Evolutionary conservation across 108 stramenopile species (phyloP).

Genomic region (Nitzschia sp.): DNA sequence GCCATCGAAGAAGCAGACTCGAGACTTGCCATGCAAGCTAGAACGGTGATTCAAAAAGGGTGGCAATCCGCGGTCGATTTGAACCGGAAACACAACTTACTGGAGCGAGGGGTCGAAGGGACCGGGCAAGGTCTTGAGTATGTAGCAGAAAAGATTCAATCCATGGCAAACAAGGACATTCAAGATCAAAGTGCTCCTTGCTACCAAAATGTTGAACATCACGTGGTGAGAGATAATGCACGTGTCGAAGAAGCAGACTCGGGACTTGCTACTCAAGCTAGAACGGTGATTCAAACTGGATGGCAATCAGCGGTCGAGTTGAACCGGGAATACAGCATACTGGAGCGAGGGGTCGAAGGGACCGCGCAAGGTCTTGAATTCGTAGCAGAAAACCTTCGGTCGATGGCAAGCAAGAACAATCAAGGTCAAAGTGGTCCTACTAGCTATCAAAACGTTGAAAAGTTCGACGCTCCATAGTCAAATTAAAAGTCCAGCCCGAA

Average conservation of each 20-base stretch:
- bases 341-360: conserved; percentile 32
- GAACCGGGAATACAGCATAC: conserved; percentile 9
- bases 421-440: too few species aligned
- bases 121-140: conserved; percentile 30
- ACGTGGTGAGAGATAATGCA: too few species aligned
- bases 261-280: not conserved
- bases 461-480: too few species aligned
- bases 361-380: conserved; percentile 27
- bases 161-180: conserved; percentile 1
- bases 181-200: not conserved
- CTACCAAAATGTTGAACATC: not conserved
- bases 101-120: conserved; percentile 35
- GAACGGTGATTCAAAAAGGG: not conserved
- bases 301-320: conserved; percentile 7
- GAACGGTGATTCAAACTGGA: not conserved
- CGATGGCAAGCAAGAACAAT: too few species aligned
- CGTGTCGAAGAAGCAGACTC: conserved; percentile 10
- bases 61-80: conserved; percentile 10
- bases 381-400: conserved; percentile 8
- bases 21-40: not conserved
- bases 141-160: conserved; percentile 17
- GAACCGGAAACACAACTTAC: conserved; percentile 15
- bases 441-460: too few species aligned
- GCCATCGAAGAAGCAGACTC: conserved; percentile 10
- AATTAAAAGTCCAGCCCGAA: too few species aligned